These are phyloP conservation scores for Xylariaceae sp. DNA, from an alignment of 2,329 filamentous ascomycete species.

Conservation along the genomic window DNA sequence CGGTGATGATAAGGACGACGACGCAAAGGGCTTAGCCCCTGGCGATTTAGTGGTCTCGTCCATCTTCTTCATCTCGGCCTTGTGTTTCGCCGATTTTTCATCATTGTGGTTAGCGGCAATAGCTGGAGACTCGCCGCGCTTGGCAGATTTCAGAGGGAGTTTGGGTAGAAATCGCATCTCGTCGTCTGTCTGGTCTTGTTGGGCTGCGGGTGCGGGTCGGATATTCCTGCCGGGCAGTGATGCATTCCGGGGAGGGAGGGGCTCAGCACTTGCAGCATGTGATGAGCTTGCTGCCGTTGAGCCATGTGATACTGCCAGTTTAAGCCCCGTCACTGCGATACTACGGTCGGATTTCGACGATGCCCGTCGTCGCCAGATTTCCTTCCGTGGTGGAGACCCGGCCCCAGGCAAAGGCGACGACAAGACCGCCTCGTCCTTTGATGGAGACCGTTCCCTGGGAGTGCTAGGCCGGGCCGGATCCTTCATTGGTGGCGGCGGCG, in stretches of 20 bases:
- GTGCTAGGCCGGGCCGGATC: slow-evolving; percentile 21
- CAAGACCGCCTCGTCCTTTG: slow-evolving; percentile 11
- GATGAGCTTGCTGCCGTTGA: slow-evolving; percentile 35
- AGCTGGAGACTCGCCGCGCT: slow-evolving; percentile 1
- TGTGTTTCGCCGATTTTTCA: no score
- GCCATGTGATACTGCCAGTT: slow-evolving; percentile 44
- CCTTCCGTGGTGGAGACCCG: slow-evolving; percentile 24
- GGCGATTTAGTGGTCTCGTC: neutral
- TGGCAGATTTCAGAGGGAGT: no score
- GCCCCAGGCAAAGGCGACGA: slow-evolving; percentile 13
- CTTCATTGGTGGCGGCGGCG: slow-evolving; percentile 28
- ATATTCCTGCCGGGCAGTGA: slow-evolving; percentile 24
- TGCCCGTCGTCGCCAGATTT: slow-evolving; percentile 46
- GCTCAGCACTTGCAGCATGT: slow-evolving; percentile 10
- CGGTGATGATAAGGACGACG: no score
- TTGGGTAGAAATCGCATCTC: no score
- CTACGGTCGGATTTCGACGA: slow-evolving; percentile 45
- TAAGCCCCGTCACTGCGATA: slow-evolving; percentile 44
- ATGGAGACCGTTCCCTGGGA: slow-evolving; percentile 7
- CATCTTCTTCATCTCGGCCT: no score
- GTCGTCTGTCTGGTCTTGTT: no score
- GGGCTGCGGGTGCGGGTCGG: slow-evolving; percentile 10
- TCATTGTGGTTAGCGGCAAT: slow-evolving; percentile 11
- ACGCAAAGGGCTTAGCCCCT: slow-evolving; percentile 3
- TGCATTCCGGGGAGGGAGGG: slow-evolving; percentile 8